Base-by-base conservation (phyloP, 805 yeast genomes). In the Teunomyces tritomae region DNA sequence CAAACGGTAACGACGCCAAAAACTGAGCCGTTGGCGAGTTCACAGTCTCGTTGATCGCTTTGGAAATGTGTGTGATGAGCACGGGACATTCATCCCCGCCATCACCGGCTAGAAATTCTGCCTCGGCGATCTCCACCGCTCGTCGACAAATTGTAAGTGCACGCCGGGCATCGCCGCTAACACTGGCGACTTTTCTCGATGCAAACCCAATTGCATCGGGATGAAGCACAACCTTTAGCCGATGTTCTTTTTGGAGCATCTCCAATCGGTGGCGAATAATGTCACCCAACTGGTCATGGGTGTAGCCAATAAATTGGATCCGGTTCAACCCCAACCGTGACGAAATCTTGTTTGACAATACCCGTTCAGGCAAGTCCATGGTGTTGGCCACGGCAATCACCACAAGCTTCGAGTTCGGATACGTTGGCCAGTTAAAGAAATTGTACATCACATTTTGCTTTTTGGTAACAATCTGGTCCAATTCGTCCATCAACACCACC, bases 361-460 rank as follows among this genome's bases (percentile, higher is more conserved):
- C 77, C 45, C 97, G 74, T 62, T 94, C 99, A 0, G 99, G 98
- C 42, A 94, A 70, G 69, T 94, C 98, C 97, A 94, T 90, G 0
- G 97, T 91, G 64, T 94, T 94, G 3, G 98, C 97, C 28, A 94
- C 90, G 0, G 98, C 97, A 36, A 94, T 76, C 2, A 94, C 95
- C 44, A 94, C 81, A 44, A 94, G 71, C 57, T 84, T 84, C 4
- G 98, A 90, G 54, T 82, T 73, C 9, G 79, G 71, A 58, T 88
- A 83, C 0, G 96, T 83, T 4, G 99, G 97, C 99, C 99, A 94
- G 67, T 94, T 94, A 76, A 94, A 90, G 61, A 94, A 89, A 64
- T 94, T 94, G 70, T 94, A 94, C 85, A 92, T 84, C 30, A 92
- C 91, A 39, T 83, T 81, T 62, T 89, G 96, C 49, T 83, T 84